Evolutionary conservation across 129 eudicot species (phyloP).

Genomic region (Tagetes patula): DNA sequence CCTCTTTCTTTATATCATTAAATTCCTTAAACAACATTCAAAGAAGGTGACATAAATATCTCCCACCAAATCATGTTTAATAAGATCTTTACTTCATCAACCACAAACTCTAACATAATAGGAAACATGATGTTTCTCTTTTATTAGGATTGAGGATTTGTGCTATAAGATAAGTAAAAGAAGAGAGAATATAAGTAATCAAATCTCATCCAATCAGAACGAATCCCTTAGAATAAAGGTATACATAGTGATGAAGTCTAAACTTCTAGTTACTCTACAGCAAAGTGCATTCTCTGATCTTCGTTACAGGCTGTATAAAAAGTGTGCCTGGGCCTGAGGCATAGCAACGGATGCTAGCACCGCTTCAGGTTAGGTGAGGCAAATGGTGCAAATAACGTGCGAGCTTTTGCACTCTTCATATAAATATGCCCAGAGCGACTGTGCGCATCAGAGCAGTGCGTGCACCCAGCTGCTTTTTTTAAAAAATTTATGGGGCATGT

Average conservation of each 20-base stretch:
- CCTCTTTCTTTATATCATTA: background rate
- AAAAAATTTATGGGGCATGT: no score
- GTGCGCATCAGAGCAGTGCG: background rate
- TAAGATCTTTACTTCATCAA: background rate
- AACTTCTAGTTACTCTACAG: background rate
- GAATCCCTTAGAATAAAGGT: background rate
- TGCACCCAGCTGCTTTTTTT: no score
- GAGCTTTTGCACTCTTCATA: background rate
- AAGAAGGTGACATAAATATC: slow-evolving; percentile 14
- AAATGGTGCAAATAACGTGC: background rate
- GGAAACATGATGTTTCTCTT: background rate
- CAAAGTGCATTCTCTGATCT: slow-evolving; percentile 3
- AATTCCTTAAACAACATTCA: slow-evolving; percentile 1
- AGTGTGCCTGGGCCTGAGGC: background rate
- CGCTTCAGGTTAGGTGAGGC: background rate
- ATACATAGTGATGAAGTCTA: slow-evolving; percentile 2
- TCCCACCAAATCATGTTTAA: slow-evolving; percentile 11
- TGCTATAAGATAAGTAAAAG: background rate
- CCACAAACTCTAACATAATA: background rate
- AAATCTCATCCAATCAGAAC: slow-evolving; percentile 12
- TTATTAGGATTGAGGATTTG: background rate
- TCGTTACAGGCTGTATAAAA: background rate
- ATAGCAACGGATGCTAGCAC: background rate
- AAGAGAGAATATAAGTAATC: background rate
- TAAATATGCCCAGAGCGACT: background rate